phyloP scores from a whole-genome alignment of 2,329 filamentous ascomycete species.

The Celoporthe dispersa region DNA sequence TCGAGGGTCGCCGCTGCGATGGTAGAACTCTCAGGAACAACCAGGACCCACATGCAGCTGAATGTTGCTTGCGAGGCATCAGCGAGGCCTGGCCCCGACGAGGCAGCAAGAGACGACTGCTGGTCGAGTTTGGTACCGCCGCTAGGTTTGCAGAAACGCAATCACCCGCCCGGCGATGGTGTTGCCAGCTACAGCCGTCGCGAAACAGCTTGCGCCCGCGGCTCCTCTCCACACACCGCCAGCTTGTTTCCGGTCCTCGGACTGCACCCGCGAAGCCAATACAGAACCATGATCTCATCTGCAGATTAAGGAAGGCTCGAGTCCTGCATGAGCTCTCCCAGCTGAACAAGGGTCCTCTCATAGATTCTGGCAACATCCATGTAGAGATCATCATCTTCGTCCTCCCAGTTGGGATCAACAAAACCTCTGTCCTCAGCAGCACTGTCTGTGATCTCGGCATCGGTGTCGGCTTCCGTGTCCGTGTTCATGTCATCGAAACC shows the following conservation, averaged over 20 bases:
- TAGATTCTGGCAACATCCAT: slow-evolving; percentile 79
- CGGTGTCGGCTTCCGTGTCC: slow-evolving; percentile 36
- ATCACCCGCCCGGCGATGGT: neutral
- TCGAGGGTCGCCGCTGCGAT: neutral
- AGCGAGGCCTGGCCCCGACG: neutral
- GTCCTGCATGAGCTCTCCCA: slow-evolving; percentile 69
- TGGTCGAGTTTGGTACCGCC: neutral
- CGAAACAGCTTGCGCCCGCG: neutral
- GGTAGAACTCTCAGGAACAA: neutral
- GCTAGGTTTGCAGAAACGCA: neutral
- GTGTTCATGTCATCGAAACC: slow-evolving; percentile 31
- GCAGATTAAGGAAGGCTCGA: slow-evolving; percentile 20
- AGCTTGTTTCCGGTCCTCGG: neutral
- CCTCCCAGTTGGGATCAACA: slow-evolving; percentile 41
- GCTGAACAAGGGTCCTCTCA: slow-evolving; percentile 75
- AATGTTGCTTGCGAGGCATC: neutral
- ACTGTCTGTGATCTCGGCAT: slow-evolving; percentile 37
- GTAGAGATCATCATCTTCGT: slow-evolving; percentile 51
- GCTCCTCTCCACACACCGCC: neutral
- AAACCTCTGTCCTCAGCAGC: slow-evolving; percentile 21
- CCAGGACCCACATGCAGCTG: neutral
- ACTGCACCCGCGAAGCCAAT: neutral
- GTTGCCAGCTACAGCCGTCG: neutral
- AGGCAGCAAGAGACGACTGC: neutral
- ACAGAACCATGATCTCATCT: neutral